A percentile compares a stretch with the other conserved stretches of the same genome.
These are phyloP conservation scores for Stachybotrys chlorohalonatus DNA, from an alignment of 2,329 filamentous ascomycete genomes.

Conservation along the genomic window DNA sequence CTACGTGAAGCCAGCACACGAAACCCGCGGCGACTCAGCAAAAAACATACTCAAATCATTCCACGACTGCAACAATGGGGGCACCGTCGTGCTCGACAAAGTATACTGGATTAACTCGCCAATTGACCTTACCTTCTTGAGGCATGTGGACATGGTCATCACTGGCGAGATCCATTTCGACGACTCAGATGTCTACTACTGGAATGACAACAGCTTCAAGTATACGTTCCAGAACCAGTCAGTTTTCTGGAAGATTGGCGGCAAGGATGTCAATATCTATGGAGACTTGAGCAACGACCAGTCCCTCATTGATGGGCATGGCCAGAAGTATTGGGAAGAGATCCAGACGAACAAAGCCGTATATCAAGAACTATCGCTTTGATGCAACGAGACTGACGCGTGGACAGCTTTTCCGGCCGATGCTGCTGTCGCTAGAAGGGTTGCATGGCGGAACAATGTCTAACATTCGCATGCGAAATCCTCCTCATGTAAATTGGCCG, in stretches of 20 bases:
- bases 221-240: constrained; percentile 58
- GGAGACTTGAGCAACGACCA: constrained; percentile 57
- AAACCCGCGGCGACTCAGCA: constrained; percentile 8
- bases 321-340: constrained; percentile 14
- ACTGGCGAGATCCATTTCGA: constrained; percentile 51
- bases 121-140: constrained; percentile 55
- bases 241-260: constrained; percentile 21
- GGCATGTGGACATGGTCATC: constrained; percentile 52
- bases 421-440: constrained; percentile 11
- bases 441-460: constrained; percentile 45
- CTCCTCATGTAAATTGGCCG: constrained; percentile 21
- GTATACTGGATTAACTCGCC: constrained; percentile 56
- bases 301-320: constrained; percentile 47
- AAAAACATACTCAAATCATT: constrained; percentile 11
- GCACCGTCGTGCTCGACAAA: constrained; percentile 49
- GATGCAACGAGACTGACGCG: constrained; percentile 29
- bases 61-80: constrained; percentile 49
- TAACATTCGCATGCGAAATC: constrained; percentile 51
- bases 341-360: constrained; percentile 9
- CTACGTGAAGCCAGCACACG: constrained; percentile 9
- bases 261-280: constrained; percentile 49
- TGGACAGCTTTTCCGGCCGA: constrained; percentile 10
- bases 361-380: constrained; percentile 35
- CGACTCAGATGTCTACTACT: constrained; percentile 55
- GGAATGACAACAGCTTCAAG: constrained; percentile 55